phyloP scores from a whole-genome alignment of 2,329 filamentous ascomycete species.

The Curvularia sp. region DNA sequence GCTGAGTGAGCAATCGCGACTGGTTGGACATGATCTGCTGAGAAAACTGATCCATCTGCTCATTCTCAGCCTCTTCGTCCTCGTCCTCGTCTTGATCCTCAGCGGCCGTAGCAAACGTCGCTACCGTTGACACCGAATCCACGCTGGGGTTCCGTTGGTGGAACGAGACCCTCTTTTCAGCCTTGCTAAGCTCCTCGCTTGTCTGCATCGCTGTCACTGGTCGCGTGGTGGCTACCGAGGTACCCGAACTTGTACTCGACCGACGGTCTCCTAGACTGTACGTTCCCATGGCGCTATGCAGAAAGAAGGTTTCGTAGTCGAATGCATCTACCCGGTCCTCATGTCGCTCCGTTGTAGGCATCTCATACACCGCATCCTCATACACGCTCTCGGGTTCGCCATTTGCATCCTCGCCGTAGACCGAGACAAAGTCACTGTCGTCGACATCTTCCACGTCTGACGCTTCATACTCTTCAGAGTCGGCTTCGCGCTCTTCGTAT shows the following conservation, averaged over 20 bases:
- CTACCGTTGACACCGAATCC: slow-evolving; percentile 67
- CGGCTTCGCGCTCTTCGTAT: slow-evolving; percentile 36
- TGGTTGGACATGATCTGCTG: slow-evolving; percentile 41
- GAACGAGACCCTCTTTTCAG: slow-evolving; percentile 38
- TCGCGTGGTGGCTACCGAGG: slow-evolving; percentile 61
- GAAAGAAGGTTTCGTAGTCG: slow-evolving; percentile 94
- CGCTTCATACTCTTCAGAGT: slow-evolving; percentile 26
- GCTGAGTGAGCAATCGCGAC: slow-evolving; percentile 23
- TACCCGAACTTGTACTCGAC: slow-evolving; percentile 60
- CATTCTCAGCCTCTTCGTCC: slow-evolving; percentile 50
- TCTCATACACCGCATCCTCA: slow-evolving; percentile 54
- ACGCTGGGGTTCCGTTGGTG: slow-evolving; percentile 62
- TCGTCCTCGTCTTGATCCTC: slow-evolving; percentile 56
- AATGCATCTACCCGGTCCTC: slow-evolving; percentile 95
- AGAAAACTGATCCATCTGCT: slow-evolving; percentile 51
- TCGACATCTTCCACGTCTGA: slow-evolving; percentile 50
- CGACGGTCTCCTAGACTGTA: slow-evolving; percentile 67
- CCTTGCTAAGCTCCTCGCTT: slow-evolving; percentile 27
- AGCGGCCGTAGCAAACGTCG: slow-evolving; percentile 69
- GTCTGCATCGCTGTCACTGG: slow-evolving; percentile 41
- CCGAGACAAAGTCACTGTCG: slow-evolving; percentile 43
- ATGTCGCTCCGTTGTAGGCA: slow-evolving; percentile 65
- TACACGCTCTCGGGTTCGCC: slow-evolving; percentile 49
- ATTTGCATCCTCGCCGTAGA: slow-evolving; percentile 38
- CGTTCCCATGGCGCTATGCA: slow-evolving; percentile 88